Percentiles rank a stretch among this genome's conserved stretches.
Conservation (phyloP, 371 early-diverging fungal genomes). For the Mucor plumbeus region DNA sequence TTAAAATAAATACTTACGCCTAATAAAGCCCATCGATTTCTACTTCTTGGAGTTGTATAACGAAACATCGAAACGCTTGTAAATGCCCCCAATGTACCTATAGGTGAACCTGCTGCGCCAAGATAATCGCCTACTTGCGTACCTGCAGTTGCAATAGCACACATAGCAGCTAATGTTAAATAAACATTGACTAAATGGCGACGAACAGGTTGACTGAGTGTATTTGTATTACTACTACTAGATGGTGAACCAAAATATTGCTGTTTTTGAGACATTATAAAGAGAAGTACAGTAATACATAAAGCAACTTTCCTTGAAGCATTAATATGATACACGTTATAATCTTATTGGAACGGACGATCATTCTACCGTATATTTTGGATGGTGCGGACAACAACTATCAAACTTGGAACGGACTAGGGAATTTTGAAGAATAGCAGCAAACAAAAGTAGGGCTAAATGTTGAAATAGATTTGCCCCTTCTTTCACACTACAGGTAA, state of each 20-base stretch:
- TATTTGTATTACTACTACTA: not conserved
- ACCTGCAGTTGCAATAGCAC: slow-evolving; percentile 49
- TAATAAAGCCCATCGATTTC: slow-evolving; percentile 39
- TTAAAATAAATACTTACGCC: slow-evolving; percentile 21
- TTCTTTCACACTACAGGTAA: slow-evolving; percentile 33
- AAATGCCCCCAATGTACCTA: slow-evolving; percentile 30
- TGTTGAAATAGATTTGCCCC: slow-evolving; percentile 15
- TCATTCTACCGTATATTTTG: not conserved
- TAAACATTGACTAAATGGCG: slow-evolving; percentile 58
- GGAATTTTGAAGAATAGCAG: not conserved
- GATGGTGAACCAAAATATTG: slow-evolving; percentile 6
- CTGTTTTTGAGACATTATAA: slow-evolving; percentile 21
- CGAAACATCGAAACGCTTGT: slow-evolving; percentile 39
- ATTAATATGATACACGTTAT: not conserved
- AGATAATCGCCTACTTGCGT: slow-evolving; percentile 26
- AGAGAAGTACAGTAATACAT: not conserved
- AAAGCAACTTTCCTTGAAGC: not conserved
- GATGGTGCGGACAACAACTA: not conserved
- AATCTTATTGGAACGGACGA: not conserved
- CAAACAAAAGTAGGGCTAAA: slow-evolving; percentile 9
- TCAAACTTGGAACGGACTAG: not conserved
- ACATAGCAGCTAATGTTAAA: slow-evolving; percentile 56
- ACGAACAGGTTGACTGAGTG: slow-evolving; percentile 47
- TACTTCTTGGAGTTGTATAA: slow-evolving; percentile 24
- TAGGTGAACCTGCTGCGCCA: slow-evolving; percentile 17